Evolutionary conservation across 1,284 basidiomycete species (phyloP).

Genomic region (Boletellus deceptivus): DNA sequence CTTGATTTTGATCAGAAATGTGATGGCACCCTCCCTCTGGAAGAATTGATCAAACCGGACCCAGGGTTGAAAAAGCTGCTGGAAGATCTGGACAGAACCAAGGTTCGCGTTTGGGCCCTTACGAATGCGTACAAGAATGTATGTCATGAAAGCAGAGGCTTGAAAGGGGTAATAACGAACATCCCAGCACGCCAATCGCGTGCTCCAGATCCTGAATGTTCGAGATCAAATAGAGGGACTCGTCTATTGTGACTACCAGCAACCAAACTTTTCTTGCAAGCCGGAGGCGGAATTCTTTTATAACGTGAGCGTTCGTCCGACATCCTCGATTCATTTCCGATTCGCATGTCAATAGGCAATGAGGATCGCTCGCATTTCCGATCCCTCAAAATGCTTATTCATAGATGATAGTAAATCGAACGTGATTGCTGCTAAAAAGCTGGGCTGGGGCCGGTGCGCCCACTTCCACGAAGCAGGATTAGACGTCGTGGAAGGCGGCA

Average conservation of each 20-base stretch:
- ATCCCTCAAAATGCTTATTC: slow-evolving; percentile 70
- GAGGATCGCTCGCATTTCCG: slow-evolving; percentile 52
- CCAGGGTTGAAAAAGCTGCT: slow-evolving; percentile 65
- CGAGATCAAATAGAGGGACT: slow-evolving; percentile 78
- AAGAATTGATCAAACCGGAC: slow-evolving; percentile 74
- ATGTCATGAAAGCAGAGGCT: slow-evolving; percentile 25
- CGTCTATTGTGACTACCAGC: slow-evolving; percentile 78
- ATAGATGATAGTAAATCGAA: slow-evolving; percentile 74
- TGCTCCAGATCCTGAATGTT: slow-evolving; percentile 72
- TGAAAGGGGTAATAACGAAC: slow-evolving; percentile 7
- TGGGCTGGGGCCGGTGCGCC: slow-evolving; percentile 70
- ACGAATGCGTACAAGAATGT: slow-evolving; percentile 82
- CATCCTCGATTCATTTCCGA: slow-evolving; percentile 1
- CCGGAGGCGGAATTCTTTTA: slow-evolving; percentile 73
- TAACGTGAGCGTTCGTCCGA: slow-evolving; percentile 41
- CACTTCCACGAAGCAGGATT: slow-evolving; percentile 70
- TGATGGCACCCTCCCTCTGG: slow-evolving; percentile 81
- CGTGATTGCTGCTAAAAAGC: slow-evolving; percentile 57
- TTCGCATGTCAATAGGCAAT: slow-evolving; percentile 52
- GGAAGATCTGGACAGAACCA: slow-evolving; percentile 75
- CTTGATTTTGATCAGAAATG: slow-evolving; percentile 85
- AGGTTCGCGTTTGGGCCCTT: slow-evolving; percentile 77
- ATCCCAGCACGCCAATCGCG: slow-evolving; percentile 74
- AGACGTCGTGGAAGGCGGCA: slow-evolving; percentile 62
- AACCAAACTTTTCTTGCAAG: slow-evolving; percentile 76